Base-by-base conservation (phyloP, 108 stramenopile genomes). In the Fragilaria crotonensis region DNA sequence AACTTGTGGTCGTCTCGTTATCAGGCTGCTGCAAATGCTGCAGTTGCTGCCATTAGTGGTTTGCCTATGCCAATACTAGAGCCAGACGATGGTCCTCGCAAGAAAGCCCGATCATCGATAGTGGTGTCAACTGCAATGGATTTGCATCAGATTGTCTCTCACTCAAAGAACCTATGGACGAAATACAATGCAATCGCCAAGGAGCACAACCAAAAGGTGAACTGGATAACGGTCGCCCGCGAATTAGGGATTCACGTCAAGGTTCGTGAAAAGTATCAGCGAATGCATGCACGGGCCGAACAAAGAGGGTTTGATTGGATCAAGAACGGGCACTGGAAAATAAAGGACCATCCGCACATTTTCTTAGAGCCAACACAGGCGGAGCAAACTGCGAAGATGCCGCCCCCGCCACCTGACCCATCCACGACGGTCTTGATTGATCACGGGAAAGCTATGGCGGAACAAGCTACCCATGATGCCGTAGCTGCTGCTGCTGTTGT, bases 211-310 rank as follows among this genome's bases (percentile, higher is more conserved):
- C 82, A 85, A 67, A 83, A 78, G 48, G 84, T 89, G 48, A 89
- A 85, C 46, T 89, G 88, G 88, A 73, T 77, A 30, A 83, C 80
- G 0, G 84, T 89, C 25, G 77, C 88, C 21, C 80, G 81, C 41
- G 88, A 89, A 59, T 52, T 89, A 21, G 88, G 88, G 9, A 89
- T 89, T 52, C 82, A 89, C 56, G 88, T 89, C 48, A 89, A 89
- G 59, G 88, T 89, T 23, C 79, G 88, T 20, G 88, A 89, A 71
- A 89, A 89, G 68, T 89, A 89, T 71, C 76, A 81, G 4, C 67
- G 88, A 4, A 89, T 89, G 88, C 83, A 89, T 45, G 53, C 66
- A 33, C 77, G 88, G 30, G 88, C 84, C 28, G 76, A 77, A 47
- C 70, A 75, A 62, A 77, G 88, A 5, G 84, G 84, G 1, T 89